Conservation (phyloP, 768 basidiomycete species). For the Panus rudis region DNA sequence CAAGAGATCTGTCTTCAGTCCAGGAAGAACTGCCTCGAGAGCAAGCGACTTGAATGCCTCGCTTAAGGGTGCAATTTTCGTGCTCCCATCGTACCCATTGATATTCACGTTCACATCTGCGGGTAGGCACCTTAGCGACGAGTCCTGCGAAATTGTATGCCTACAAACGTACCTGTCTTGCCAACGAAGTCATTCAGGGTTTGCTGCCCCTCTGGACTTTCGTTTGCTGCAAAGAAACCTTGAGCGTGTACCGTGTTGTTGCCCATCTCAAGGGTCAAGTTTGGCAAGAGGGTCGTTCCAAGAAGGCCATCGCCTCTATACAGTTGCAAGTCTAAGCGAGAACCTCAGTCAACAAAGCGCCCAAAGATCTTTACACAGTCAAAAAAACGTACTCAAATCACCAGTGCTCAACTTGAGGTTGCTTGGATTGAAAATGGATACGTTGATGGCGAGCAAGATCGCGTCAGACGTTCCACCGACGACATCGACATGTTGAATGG, state of each 20-base stretch:
- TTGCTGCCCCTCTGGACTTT: conserved; percentile 48
- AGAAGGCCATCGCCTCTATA: conserved; percentile 42
- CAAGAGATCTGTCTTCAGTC: too few species aligned
- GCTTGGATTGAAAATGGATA: conserved; percentile 63
- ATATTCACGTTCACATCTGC: conserved; percentile 53
- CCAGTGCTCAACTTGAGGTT: conserved; percentile 55
- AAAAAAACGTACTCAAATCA: conserved; percentile 47
- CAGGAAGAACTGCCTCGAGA: conserved; percentile 53
- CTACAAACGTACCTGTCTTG: conserved; percentile 37
- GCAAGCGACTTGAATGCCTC: conserved; percentile 56
- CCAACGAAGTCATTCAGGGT: conserved; percentile 66
- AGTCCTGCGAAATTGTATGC: neutral
- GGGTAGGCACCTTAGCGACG: neutral
- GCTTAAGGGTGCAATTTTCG: conserved; percentile 47
- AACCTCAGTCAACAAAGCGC: neutral
- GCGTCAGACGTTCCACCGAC: conserved; percentile 53
- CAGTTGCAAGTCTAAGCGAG: conserved; percentile 46
- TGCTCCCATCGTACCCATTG: conserved; percentile 53
- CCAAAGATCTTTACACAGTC: neutral
- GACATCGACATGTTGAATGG: conserved; percentile 57
- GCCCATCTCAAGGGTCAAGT: conserved; percentile 51
- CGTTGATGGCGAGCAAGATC: conserved; percentile 52
- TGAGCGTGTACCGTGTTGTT: conserved; percentile 48
- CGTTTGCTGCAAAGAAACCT: conserved; percentile 53
- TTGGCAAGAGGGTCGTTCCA: conserved; percentile 57